Conservation (phyloP, 1,284 basidiomycete species). For the Polyporus tsugae region DNA sequence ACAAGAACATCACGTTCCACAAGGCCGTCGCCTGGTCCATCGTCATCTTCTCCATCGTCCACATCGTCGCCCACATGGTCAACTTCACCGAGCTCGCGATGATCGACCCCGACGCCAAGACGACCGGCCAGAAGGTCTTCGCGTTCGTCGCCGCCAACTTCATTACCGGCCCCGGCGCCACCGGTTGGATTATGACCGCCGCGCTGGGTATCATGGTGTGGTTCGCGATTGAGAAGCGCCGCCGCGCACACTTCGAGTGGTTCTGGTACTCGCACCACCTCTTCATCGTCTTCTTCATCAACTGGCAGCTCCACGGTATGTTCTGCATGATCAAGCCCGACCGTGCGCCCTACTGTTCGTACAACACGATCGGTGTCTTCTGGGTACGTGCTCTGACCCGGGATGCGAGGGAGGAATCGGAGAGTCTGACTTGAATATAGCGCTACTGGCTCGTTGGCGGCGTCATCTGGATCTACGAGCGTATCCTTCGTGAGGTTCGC, state of each 20-base stretch:
- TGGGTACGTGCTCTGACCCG: constrained; percentile 64
- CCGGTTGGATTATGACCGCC: constrained; percentile 90
- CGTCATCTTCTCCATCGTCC: constrained; percentile 75
- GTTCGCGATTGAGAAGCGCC: constrained; percentile 83
- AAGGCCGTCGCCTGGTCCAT: constrained; percentile 90
- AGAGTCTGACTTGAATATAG: constrained; percentile 47
- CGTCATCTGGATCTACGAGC: constrained; percentile 84
- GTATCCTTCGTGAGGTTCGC: constrained; percentile 87
- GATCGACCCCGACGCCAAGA: constrained; percentile 58
- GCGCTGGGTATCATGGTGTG: constrained; percentile 80
- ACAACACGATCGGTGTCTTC: constrained; percentile 87
- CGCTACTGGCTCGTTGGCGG: constrained; percentile 92
- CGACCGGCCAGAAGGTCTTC: constrained; percentile 60
- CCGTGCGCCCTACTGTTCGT: constrained; percentile 84
- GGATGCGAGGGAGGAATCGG: not conserved
- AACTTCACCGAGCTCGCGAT: constrained; percentile 80
- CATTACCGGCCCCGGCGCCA: constrained; percentile 86
- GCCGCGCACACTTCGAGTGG: constrained; percentile 77
- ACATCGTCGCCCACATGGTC: constrained; percentile 81
- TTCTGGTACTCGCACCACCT: constrained; percentile 94
- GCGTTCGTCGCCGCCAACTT: constrained; percentile 84
- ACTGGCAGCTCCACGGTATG: constrained; percentile 94
- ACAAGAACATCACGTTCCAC: constrained; percentile 90
- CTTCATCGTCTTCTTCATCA: constrained; percentile 89
- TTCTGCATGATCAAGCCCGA: constrained; percentile 96